Conservation (phyloP, 2,329 filamentous ascomycete species). For the Diaporthe amygdali region DNA sequence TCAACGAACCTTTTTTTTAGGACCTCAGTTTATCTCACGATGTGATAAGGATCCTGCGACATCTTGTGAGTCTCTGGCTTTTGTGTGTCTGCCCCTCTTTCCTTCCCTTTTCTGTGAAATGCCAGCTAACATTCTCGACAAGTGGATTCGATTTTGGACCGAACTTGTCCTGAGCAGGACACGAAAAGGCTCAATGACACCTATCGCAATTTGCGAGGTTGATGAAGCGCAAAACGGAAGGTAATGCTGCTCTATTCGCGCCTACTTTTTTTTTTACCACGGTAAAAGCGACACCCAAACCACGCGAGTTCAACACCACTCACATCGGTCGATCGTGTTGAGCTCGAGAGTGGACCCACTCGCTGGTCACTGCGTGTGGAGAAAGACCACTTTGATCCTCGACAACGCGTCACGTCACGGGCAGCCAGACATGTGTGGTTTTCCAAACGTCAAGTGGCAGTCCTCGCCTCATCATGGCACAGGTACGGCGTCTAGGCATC, state of each 20-base stretch:
- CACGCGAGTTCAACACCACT: not conserved
- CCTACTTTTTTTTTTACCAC: not conserved
- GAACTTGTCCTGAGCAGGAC: conserved; percentile 31
- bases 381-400: not conserved
- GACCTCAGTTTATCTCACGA: not conserved
- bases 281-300: not conserved
- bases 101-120: not conserved
- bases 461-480: conserved; percentile 5
- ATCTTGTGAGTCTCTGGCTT: not conserved
- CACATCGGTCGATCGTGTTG: too few species aligned
- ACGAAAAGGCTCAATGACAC: conserved; percentile 28
- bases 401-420: not conserved
- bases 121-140: not conserved
- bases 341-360: not conserved
- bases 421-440: not conserved
- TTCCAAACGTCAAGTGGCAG: not conserved
- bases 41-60: not conserved
- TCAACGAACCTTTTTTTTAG: not conserved
- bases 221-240: not conserved
- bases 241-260: not conserved
- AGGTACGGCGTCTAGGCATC: not conserved
- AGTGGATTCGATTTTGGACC: not conserved
- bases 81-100: not conserved
- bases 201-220: not conserved
- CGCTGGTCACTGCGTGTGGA: not conserved